Conservation (phyloP, 139 green algal species). For the Pleodorina starrii region DNA sequence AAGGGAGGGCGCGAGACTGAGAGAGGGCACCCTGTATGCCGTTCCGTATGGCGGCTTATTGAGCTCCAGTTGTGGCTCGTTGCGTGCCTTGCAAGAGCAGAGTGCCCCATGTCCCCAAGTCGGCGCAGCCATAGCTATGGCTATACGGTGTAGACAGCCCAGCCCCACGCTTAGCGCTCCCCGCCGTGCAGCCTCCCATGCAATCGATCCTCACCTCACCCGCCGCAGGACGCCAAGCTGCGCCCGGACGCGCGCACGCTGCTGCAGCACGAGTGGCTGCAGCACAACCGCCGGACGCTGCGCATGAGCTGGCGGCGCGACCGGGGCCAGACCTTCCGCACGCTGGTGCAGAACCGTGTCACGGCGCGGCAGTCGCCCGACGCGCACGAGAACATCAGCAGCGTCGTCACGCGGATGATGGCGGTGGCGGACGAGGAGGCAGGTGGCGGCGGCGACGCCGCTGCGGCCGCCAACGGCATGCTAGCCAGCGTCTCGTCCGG, state of each 20-base stretch:
- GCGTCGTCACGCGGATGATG: slow-evolving; percentile 66
- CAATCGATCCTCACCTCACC: too few species aligned
- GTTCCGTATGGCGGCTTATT: too few species aligned
- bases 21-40: too few species aligned
- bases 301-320: slow-evolving; percentile 77
- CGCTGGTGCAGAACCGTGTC: slow-evolving; percentile 29
- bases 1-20: too few species aligned
- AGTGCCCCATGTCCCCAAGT: too few species aligned
- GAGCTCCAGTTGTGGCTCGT: too few species aligned
- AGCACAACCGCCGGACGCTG: slow-evolving; percentile 80
- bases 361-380: slow-evolving; percentile 24
- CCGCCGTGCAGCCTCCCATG: too few species aligned
- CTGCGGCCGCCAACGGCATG: neutral
- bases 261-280: slow-evolving; percentile 92
- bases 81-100: too few species aligned
- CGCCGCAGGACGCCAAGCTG: slow-evolving; percentile 80
- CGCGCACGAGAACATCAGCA: slow-evolving; percentile 69
- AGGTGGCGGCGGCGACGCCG: neutral
- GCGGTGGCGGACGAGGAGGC: slow-evolving; percentile 50
- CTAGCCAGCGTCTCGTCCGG: neutral
- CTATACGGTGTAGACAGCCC: too few species aligned
- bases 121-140: too few species aligned
- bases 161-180: too few species aligned
- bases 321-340: slow-evolving; percentile 39
- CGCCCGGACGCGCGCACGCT: slow-evolving; percentile 84